Percentiles rank a stretch among this genome's conserved stretches.
Conservation (phyloP, 495 filamentous ascomycete genomes). For the Penicillium lividum region DNA sequence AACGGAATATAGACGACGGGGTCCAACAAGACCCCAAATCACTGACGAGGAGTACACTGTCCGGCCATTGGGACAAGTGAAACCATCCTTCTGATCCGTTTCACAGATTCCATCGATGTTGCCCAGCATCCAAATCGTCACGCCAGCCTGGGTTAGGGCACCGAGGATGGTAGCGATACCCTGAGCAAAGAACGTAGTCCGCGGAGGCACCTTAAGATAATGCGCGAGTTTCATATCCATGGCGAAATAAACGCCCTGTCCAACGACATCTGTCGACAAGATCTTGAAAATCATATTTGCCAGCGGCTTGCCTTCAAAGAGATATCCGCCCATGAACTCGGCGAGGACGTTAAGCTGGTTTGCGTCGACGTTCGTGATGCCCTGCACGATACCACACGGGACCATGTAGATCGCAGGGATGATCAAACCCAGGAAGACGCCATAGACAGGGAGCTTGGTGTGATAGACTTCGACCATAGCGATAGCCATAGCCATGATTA, state of each 20-base stretch:
- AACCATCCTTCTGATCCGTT: slow-evolving; percentile 32
- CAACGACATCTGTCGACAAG: slow-evolving; percentile 25
- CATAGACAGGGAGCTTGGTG: slow-evolving; percentile 79
- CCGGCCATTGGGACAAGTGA: slow-evolving; percentile 44
- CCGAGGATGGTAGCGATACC: slow-evolving; percentile 41
- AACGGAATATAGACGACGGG: slow-evolving; percentile 25
- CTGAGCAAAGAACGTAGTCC: slow-evolving; percentile 41
- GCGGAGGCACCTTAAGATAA: slow-evolving; percentile 44
- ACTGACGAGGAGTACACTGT: slow-evolving; percentile 44
- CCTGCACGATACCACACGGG: slow-evolving; percentile 84
- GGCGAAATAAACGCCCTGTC: slow-evolving; percentile 35
- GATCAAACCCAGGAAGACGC: slow-evolving; percentile 69
- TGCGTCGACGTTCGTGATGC: slow-evolving; percentile 81
- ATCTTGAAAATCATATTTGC: slow-evolving; percentile 41
- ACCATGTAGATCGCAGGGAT: slow-evolving; percentile 78
- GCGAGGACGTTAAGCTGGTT: slow-evolving; percentile 50
- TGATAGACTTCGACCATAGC: slow-evolving; percentile 82
- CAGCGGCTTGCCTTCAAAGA: slow-evolving; percentile 33
- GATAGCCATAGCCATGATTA: slow-evolving; percentile 74
- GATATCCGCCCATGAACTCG: slow-evolving; percentile 37
- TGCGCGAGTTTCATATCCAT: slow-evolving; percentile 48
- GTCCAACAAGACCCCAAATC: slow-evolving; percentile 45
- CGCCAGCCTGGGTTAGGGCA: slow-evolving; percentile 39
- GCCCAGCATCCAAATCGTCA: slow-evolving; percentile 44
- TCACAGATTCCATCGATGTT: slow-evolving; percentile 40